Percentiles rank a stretch among this genome's conserved stretches.
Conservation (phyloP, 805 yeast genomes). For the Saccharomycopsis sp. region DNA sequence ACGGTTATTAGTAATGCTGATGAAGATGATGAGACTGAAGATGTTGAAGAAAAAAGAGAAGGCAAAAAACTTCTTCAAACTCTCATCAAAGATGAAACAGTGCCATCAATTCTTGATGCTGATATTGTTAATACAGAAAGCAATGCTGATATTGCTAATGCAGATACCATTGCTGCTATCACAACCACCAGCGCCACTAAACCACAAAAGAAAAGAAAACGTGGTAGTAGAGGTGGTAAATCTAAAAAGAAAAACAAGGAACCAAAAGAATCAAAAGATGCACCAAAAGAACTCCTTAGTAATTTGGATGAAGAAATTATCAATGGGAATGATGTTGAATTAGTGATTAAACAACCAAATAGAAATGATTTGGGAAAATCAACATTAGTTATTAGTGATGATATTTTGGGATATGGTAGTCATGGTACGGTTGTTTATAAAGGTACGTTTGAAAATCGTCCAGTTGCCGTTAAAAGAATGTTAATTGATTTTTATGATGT, state of each 20-base stretch:
- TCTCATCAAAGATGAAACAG: background rate
- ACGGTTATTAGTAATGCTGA: conserved; percentile 13
- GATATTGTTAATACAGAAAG: conserved; percentile 2
- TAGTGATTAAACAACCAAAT: conserved; percentile 24
- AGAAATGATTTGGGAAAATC: conserved; percentile 22
- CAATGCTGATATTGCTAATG: background rate
- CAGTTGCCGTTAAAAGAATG: conserved; percentile 95
- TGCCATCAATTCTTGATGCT: background rate
- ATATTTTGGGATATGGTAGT: conserved; percentile 87
- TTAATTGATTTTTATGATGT: conserved; percentile 85
- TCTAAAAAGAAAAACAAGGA: conserved; percentile 24
- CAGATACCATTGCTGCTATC: conserved; percentile 1
- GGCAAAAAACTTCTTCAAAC: background rate
- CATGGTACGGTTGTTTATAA: conserved; percentile 92
- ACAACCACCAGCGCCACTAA: conserved; percentile 3
- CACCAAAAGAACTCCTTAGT: conserved; percentile 19
- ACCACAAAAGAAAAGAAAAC: conserved; percentile 52
- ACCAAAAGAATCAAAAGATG: background rate
- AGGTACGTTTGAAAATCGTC: conserved; percentile 84
- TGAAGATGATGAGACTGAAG: background rate
- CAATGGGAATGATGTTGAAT: conserved; percentile 14
- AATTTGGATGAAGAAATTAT: conserved; percentile 6
- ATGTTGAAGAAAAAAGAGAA: background rate
- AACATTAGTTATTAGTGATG: conserved; percentile 55
- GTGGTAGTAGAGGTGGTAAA: conserved; percentile 83